Evolutionary conservation across 805 yeast genomes (phyloP).

Genomic region (Pichia kluyveri): DNA sequence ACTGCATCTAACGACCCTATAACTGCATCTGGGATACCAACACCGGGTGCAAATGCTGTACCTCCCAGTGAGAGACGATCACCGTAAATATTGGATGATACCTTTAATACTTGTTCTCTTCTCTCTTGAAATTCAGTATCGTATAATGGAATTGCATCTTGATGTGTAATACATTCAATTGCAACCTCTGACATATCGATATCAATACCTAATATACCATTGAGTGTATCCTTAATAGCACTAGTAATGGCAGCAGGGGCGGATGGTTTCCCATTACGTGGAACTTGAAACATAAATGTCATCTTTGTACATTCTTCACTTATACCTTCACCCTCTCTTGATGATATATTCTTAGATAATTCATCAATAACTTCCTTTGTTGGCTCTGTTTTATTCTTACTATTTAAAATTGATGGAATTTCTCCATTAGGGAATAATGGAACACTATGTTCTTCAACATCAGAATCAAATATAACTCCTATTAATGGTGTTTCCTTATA

Average conservation of each 20-base stretch:
- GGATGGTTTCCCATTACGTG: not conserved
- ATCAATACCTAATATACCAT: slow-evolving; percentile 10
- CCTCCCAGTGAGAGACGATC: slow-evolving; percentile 59
- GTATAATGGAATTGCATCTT: slow-evolving; percentile 4
- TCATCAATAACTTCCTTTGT: not conserved
- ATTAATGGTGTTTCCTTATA: slow-evolving; percentile 42
- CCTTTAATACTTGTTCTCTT: not conserved
- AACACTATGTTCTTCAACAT: slow-evolving; percentile 51
- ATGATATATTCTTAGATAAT: not conserved
- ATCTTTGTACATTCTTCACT: slow-evolving; percentile 48
- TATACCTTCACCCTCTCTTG: not conserved
- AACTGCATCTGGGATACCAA: slow-evolving; percentile 87
- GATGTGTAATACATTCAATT: not conserved
- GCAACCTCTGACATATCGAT: not conserved
- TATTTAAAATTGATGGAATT: slow-evolving; percentile 7
- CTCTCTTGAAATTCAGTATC: not conserved
- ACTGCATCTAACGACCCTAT: slow-evolving; percentile 56
- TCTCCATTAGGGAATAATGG: slow-evolving; percentile 17
- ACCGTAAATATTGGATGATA: slow-evolving; percentile 17
- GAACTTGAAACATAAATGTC: slow-evolving; percentile 63
- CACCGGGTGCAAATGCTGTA: slow-evolving; percentile 68
- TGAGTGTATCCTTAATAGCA: slow-evolving; percentile 16
- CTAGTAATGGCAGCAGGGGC: not conserved
- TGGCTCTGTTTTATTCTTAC: not conserved
- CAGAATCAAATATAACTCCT: slow-evolving; percentile 89